Evolutionary conservation across 441 rosid species (phyloP).

Genomic region (Croton setiger): DNA sequence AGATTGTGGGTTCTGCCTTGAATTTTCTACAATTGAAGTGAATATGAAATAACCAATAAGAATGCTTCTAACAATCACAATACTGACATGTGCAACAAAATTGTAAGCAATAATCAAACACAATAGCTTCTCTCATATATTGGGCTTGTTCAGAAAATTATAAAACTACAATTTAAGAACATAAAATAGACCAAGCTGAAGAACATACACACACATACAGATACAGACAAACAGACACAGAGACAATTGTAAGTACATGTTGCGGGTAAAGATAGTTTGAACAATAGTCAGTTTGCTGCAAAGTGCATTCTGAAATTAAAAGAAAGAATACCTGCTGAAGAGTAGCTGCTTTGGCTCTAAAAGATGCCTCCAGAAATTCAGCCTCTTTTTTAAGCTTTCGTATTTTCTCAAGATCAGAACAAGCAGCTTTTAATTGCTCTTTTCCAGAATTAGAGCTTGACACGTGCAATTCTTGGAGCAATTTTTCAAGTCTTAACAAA

Average conservation of each 20-base stretch:
- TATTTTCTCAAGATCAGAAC: conserved; percentile 96
- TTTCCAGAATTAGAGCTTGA: conserved; percentile 83
- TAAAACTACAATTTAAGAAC: neutral
- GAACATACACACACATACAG: neutral
- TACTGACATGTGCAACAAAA: conserved; percentile 4
- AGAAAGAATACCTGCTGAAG: conserved; percentile 57
- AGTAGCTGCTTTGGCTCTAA: conserved; percentile 92
- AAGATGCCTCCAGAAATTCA: conserved; percentile 96
- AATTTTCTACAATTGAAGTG: conserved; percentile 1
- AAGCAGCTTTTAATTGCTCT: conserved; percentile 92
- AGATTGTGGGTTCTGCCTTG: conserved; percentile 3
- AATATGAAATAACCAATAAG: neutral
- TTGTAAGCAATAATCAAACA: neutral
- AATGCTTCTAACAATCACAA: neutral
- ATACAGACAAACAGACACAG: neutral
- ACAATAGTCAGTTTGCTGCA: conserved; percentile 2
- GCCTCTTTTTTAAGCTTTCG: conserved; percentile 99
- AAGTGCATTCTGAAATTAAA: conserved; percentile 11
- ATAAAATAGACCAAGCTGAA: conserved; percentile 1
- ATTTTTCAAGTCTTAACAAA: conserved; percentile 70
- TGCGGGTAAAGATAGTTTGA: neutral
- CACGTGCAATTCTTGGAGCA: conserved; percentile 77
- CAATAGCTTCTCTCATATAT: neutral
- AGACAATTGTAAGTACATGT: neutral
- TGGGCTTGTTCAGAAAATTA: conserved; percentile 3